Base-by-base conservation (phyloP, 257 asterid species). In the Przewalskia tangutica region DNA sequence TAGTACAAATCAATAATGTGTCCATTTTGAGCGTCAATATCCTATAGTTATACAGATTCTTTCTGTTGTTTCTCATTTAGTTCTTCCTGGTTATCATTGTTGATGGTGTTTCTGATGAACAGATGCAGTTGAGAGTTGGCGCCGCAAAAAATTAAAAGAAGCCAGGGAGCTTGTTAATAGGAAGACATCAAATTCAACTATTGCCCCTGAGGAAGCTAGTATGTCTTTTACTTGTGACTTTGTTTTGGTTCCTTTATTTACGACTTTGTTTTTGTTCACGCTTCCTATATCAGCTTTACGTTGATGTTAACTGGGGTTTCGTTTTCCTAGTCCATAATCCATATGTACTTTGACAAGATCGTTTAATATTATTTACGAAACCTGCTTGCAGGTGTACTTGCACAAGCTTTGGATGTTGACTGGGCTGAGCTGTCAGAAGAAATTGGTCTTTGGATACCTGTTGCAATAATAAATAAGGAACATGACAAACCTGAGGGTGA, bases 371-470 rank as follows among this genome's bases (percentile, higher is more conserved):
- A 13, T 32, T 34, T 5, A 13, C 3, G 20, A 2, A 64, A 64
- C 17, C 64, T 80, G 10, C 81, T 14, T 87, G 80, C 86, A 96
- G 99, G 88, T 71, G 70, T 83, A 79, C 85, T 94, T 82, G 86
- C 79, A 66, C 85, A 85, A 83, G 93, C 88, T 77, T 85, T 96
- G 91, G 88, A 88, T 76, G 84, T 91, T 48, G 88, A 84, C 81
- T 96, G 98, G 99, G 70, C 83, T 3, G 87, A 87, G 78, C 79
- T 96, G 7, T 83, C 88, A 6, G 95, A 94, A 82, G 92, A 88
- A 77, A 89, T 92, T 36, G 98, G 98, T 85, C 88, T 96, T 66
- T 96, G 95, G 97, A 86, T 94, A 83, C 98, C 95, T 7, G 84
- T 85, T 82, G 82, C 89, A 86, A 75, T 91, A 77, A 68, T 87